These are phyloP conservation scores for Vitis amurensis DNA, from an alignment of 164 flowering plant species.

Conservation along the genomic window DNA sequence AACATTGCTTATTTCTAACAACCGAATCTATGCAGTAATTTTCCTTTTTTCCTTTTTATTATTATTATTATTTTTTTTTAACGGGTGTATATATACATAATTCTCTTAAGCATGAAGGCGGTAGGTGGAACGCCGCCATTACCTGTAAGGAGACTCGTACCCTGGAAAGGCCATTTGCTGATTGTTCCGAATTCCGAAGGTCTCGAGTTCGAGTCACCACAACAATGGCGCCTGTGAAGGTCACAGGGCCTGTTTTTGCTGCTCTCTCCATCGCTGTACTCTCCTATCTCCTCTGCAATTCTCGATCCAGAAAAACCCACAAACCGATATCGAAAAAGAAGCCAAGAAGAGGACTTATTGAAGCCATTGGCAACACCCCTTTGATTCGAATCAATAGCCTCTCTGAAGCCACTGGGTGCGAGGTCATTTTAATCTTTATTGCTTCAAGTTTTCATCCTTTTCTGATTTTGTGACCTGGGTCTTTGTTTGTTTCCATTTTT, in stretches of 20 bases:
- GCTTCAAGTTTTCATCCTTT: not conserved
- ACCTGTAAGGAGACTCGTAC: too few relatives aligned
- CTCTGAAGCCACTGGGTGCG: conserved; percentile 91
- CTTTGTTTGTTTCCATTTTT: not conserved
- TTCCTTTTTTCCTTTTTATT: too few relatives aligned
- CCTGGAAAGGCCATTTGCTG: too few relatives aligned
- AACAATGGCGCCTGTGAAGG: conserved; percentile 44
- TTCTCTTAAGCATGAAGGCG: too few relatives aligned
- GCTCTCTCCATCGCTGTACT: conserved; percentile 41
- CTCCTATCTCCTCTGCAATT: conserved; percentile 37
- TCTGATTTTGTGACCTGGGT: conserved; percentile 9
- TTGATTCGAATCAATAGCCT: conserved; percentile 92
- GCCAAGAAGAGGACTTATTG: conserved; percentile 57
- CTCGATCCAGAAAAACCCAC: conserved; percentile 4
- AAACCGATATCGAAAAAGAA: conserved; percentile 8
- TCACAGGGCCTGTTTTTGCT: conserved; percentile 38
- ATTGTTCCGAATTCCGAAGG: not conserved
- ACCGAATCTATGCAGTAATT: too few relatives aligned
- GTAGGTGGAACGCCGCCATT: too few relatives aligned
- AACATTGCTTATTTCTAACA: too few relatives aligned
- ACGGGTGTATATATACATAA: too few relatives aligned
- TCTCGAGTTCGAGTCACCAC: conserved; percentile 9
- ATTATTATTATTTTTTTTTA: too few relatives aligned
- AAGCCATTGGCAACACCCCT: conserved; percentile 94
- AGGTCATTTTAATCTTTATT: conserved; percentile 36